A percentile compares a stretch with the other conserved stretches of the same genome.
phyloP scores from a whole-genome alignment of 2,329 filamentous ascomycete species.

The Emmonsia crescens region DNA sequence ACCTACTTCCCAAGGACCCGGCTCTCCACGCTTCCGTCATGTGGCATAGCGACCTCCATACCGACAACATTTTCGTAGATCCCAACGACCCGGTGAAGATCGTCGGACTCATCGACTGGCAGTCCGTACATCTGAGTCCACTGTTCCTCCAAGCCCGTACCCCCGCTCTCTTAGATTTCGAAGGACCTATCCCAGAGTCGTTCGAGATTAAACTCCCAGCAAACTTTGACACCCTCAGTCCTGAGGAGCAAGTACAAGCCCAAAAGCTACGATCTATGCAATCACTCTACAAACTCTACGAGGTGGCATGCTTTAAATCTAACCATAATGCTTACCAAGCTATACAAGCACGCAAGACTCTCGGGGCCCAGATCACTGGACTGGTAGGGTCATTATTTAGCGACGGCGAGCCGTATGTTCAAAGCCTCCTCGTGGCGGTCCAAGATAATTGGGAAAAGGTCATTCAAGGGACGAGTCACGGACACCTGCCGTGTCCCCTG shows the following conservation, averaged over 20 bases:
- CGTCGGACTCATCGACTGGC: conserved; percentile 23
- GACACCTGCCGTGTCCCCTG: not conserved
- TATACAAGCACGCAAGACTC: not conserved
- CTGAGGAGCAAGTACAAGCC: too few relatives aligned
- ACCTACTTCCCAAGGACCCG: not conserved
- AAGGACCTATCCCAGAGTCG: too few relatives aligned
- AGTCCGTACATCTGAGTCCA: conserved; percentile 20
- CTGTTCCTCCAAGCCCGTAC: conserved; percentile 8
- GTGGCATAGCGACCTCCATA: too few relatives aligned
- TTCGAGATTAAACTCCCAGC: too few relatives aligned
- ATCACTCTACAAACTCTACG: too few relatives aligned
- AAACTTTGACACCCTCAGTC: too few relatives aligned
- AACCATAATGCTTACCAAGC: not conserved
- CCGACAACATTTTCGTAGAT: conserved; percentile 24
- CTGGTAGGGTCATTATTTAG: too few relatives aligned
- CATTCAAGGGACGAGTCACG: not conserved
- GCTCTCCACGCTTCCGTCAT: conserved; percentile 10
- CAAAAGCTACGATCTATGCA: too few relatives aligned
- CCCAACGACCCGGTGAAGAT: conserved; percentile 15
- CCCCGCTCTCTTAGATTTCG: not conserved
- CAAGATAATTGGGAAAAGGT: not conserved
- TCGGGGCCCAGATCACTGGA: not conserved
- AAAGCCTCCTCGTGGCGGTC: not conserved
- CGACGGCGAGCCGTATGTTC: conserved; percentile 2
- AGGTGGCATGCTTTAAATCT: too few relatives aligned